These are phyloP conservation scores for Scedosporium apiospermum DNA, from an alignment of 2,329 filamentous ascomycete genomes.

Conservation along the genomic window DNA sequence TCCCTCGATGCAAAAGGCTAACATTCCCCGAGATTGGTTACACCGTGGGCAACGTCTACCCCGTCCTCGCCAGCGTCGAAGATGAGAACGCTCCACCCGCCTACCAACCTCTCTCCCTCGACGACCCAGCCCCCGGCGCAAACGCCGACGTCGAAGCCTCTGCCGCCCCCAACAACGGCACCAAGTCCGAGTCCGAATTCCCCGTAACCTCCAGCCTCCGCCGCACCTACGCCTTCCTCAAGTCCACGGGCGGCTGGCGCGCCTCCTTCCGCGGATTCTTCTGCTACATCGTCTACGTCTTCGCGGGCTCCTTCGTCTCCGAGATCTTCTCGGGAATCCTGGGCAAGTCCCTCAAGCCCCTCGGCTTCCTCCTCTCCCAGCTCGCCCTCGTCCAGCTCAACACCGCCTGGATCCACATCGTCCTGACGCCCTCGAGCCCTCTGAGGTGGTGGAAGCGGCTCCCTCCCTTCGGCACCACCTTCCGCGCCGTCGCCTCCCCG, in stretches of 20 bases:
- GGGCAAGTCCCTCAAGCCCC: slow-evolving; percentile 34
- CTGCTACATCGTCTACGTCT: slow-evolving; percentile 34
- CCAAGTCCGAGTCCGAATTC: slow-evolving; percentile 14
- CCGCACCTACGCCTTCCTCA: slow-evolving; percentile 45
- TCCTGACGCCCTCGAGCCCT: slow-evolving; percentile 61
- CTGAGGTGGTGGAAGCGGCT: slow-evolving; percentile 61
- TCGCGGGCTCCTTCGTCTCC: slow-evolving; percentile 31
- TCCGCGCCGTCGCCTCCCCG: slow-evolving; percentile 60
- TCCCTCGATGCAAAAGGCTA: neutral
- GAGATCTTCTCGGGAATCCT: slow-evolving; percentile 51
- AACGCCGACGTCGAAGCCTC: slow-evolving; percentile 23
- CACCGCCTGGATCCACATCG: slow-evolving; percentile 75
- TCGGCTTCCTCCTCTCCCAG: slow-evolving; percentile 47
- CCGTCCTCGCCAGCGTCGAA: slow-evolving; percentile 48
- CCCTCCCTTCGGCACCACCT: slow-evolving; percentile 52
- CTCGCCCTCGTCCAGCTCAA: slow-evolving; percentile 58
- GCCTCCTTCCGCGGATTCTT: slow-evolving; percentile 62
- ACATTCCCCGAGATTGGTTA: slow-evolving; percentile 31
- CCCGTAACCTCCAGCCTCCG: slow-evolving; percentile 42
- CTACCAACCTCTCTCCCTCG: slow-evolving; percentile 41
- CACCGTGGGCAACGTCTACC: slow-evolving; percentile 39
- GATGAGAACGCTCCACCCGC: slow-evolving; percentile 42
- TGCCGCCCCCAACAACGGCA: slow-evolving; percentile 19
- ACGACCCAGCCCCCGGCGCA: slow-evolving; percentile 18
- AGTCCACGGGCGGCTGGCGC: slow-evolving; percentile 50